Percentiles rank a stretch among this genome's conserved stretches.
phyloP scores from a whole-genome alignment of 352 stramenopile genomes.

The Globisporangium polare region DNA sequence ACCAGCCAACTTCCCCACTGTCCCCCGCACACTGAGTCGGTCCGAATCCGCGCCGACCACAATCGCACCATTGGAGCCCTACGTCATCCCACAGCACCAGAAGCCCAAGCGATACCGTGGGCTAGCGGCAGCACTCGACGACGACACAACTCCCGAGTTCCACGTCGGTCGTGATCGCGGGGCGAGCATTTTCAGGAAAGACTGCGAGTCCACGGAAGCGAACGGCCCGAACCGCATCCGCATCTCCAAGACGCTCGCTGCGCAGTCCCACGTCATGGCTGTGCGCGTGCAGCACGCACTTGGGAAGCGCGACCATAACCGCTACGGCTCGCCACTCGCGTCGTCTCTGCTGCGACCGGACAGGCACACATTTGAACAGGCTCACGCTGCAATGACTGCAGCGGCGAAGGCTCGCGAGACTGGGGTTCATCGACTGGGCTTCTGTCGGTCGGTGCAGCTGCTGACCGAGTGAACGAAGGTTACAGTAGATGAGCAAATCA shows the following conservation, averaged over 20 bases:
- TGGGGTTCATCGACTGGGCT: neutral
- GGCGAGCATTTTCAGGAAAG: constrained; percentile 44
- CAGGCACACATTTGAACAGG: constrained; percentile 23
- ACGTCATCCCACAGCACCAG: constrained; percentile 9
- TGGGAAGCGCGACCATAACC: constrained; percentile 23
- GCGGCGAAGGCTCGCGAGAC: neutral
- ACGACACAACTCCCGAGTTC: constrained; percentile 20
- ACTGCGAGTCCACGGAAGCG: constrained; percentile 32
- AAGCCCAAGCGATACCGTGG: constrained; percentile 41
- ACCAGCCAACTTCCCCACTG: neutral
- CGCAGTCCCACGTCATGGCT: constrained; percentile 36
- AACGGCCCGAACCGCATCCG: constrained; percentile 36
- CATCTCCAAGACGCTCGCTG: constrained; percentile 31
- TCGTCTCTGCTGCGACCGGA: constrained; percentile 35
- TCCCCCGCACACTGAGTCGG: constrained; percentile 14
- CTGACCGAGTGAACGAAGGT: neutral
- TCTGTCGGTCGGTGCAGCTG: neutral
- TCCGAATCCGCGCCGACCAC: constrained; percentile 49
- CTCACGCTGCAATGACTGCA: neutral
- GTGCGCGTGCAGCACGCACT: constrained; percentile 37
- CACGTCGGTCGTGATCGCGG: constrained; percentile 38
- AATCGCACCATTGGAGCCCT: constrained; percentile 16
- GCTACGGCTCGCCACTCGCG: constrained; percentile 9
- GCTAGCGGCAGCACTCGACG: constrained; percentile 30
- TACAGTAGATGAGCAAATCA: neutral